These are phyloP conservation scores for Alternaria tenuissima DNA, from an alignment of 2,329 filamentous ascomycete species.

Conservation along the genomic window DNA sequence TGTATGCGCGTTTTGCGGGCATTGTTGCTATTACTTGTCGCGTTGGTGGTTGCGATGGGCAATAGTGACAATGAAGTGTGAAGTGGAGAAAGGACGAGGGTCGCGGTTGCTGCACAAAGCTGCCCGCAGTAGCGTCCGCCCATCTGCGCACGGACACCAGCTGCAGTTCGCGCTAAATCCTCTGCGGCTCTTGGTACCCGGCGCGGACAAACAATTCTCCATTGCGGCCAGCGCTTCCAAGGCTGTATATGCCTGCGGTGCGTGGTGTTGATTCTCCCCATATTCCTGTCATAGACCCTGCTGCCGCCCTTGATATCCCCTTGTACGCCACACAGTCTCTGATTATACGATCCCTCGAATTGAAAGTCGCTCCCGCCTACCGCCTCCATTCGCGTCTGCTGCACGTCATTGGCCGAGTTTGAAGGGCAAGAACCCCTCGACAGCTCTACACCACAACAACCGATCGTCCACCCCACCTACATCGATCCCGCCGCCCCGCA, in stretches of 20 bases:
- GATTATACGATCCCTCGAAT: not conserved
- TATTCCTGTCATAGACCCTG: conserved; percentile 30
- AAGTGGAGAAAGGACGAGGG: conserved; percentile 16
- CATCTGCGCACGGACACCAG: not conserved
- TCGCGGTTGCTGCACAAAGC: conserved; percentile 16
- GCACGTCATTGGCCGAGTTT: conserved; percentile 51
- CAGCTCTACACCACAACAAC: conserved; percentile 41
- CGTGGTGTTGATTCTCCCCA: conserved; percentile 29
- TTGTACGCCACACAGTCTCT: conserved; percentile 21
- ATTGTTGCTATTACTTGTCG: conserved; percentile 18
- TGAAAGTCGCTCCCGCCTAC: conserved; percentile 9
- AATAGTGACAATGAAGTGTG: conserved; percentile 17
- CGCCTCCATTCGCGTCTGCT: conserved; percentile 21
- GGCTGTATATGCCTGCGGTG: conserved; percentile 24
- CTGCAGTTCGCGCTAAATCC: conserved; percentile 16
- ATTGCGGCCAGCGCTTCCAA: conserved; percentile 16
- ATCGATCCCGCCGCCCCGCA: conserved; percentile 37
- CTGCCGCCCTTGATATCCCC: conserved; percentile 24
- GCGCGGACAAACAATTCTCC: conserved; percentile 13
- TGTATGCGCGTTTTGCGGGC: conserved; percentile 29
- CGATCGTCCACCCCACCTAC: conserved; percentile 35
- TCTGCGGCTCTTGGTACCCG: conserved; percentile 7
- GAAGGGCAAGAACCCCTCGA: conserved; percentile 49
- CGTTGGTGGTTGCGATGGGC: conserved; percentile 14
- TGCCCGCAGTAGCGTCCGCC: conserved; percentile 10